Evolutionary conservation across 768 basidiomycete genomes (phyloP).

Genomic region (Pleurotus cornucopiae): DNA sequence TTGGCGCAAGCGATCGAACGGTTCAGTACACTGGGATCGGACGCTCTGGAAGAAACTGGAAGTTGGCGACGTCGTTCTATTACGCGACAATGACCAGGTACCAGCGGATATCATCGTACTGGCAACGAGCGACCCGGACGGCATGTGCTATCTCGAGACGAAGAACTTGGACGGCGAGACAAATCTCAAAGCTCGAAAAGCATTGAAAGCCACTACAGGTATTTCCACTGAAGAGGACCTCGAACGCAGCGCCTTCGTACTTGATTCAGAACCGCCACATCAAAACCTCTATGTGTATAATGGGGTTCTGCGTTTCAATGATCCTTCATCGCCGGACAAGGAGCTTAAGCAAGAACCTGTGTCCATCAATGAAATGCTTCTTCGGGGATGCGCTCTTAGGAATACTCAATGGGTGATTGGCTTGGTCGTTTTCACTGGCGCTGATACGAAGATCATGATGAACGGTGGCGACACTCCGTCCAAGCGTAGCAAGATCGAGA

Average conservation of each 20-base stretch:
- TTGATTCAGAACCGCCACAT: slow-evolving; percentile 92
- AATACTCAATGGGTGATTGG: slow-evolving; percentile 94
- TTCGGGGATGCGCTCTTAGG: slow-evolving; percentile 86
- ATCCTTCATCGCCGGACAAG: slow-evolving; percentile 33
- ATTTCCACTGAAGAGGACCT: slow-evolving; percentile 87
- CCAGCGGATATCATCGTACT: slow-evolving; percentile 94
- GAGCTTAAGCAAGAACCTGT: slow-evolving; percentile 64
- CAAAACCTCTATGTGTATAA: slow-evolving; percentile 92
- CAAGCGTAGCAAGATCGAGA: slow-evolving; percentile 97
- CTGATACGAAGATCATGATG: slow-evolving; percentile 89
- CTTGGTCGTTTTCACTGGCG: slow-evolving; percentile 89
- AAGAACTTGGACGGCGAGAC: slow-evolving; percentile 99
- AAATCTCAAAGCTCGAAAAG: slow-evolving; percentile 84
- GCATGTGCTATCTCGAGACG: slow-evolving; percentile 93
- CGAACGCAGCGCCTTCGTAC: slow-evolving; percentile 78
- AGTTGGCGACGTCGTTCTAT: slow-evolving; percentile 90
- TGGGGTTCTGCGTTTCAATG: slow-evolving; percentile 75
- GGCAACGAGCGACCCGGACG: slow-evolving; percentile 87
- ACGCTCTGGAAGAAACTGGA: slow-evolving; percentile 99
- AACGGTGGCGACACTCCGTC: slow-evolving; percentile 92
- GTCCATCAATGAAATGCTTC: slow-evolving; percentile 87
- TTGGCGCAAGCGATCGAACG: slow-evolving; percentile 62
- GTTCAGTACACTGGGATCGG: slow-evolving; percentile 85
- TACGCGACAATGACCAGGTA: slow-evolving; percentile 92
- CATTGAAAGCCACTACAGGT: slow-evolving; percentile 68